These are phyloP conservation scores for Phytophthora lateralis DNA, from an alignment of 352 stramenopile genomes.

Conservation along the genomic window DNA sequence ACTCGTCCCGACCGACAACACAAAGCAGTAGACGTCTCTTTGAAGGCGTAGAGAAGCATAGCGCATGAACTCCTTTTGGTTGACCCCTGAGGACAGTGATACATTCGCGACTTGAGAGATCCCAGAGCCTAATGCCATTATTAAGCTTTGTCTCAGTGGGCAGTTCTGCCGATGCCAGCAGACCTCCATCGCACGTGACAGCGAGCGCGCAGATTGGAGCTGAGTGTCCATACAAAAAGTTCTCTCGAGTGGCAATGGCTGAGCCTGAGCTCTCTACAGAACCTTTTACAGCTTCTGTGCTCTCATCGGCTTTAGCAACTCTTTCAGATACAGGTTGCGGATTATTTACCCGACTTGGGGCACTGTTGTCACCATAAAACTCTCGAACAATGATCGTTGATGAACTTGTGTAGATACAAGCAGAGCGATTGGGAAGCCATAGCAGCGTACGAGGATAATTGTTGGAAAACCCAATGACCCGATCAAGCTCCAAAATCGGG, in stretches of 20 bases:
- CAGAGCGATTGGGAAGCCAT: constrained; percentile 51
- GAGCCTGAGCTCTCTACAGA: constrained; percentile 12
- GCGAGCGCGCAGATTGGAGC: constrained; percentile 42
- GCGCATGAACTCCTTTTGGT: constrained; percentile 44
- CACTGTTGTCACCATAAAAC: constrained; percentile 24
- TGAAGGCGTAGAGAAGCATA: constrained; percentile 53
- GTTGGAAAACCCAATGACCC: constrained; percentile 71
- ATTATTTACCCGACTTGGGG: background rate
- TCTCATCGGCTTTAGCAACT: constrained; percentile 5
- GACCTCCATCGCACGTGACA: constrained; percentile 43
- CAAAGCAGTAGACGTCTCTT: constrained; percentile 48
- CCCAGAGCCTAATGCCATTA: constrained; percentile 59
- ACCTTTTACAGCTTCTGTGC: constrained; percentile 25
- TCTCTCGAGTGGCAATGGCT: constrained; percentile 20
- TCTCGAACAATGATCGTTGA: constrained; percentile 68
- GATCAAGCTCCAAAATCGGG: constrained; percentile 61
- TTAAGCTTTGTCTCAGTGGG: constrained; percentile 31
- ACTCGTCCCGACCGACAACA: constrained; percentile 64
- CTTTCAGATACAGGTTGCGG: background rate
- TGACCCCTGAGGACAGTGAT: constrained; percentile 55
- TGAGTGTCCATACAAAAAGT: constrained; percentile 53
- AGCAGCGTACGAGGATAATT: constrained; percentile 46
- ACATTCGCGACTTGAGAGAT: constrained; percentile 48
- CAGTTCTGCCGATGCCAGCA: constrained; percentile 56
- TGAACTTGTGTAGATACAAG: constrained; percentile 65